These are phyloP conservation scores for Ceratobasidium papillatum DNA, from an alignment of 1,284 basidiomycete species.

Conservation along the genomic window DNA sequence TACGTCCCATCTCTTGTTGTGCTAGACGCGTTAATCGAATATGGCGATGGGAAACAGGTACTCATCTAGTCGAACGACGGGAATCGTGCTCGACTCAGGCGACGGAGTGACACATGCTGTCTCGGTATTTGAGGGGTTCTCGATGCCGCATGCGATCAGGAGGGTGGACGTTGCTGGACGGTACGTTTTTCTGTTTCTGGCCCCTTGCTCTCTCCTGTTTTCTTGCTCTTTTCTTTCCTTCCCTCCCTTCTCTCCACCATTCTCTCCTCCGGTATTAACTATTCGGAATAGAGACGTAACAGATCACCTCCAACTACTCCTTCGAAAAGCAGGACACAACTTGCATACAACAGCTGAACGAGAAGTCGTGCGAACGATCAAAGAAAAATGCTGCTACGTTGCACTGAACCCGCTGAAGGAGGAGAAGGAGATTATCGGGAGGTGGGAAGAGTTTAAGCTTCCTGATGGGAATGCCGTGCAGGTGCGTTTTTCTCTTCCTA, in stretches of 20 bases:
- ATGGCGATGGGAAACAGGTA: constrained; percentile 69
- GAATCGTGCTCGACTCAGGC: constrained; percentile 97
- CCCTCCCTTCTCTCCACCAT: neutral
- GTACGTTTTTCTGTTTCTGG: too few relatives aligned
- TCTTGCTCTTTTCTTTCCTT: neutral
- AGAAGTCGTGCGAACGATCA: constrained; percentile 96
- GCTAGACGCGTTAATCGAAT: neutral
- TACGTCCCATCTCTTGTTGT: constrained; percentile 61
- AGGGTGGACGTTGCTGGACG: constrained; percentile 95
- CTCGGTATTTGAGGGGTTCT: constrained; percentile 99
- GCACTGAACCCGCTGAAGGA: constrained; percentile 92
- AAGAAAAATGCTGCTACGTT: constrained; percentile 98
- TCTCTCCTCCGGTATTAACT: too few relatives aligned
- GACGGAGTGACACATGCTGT: constrained; percentile 99
- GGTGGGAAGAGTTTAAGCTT: constrained; percentile 89
- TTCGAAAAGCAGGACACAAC: constrained; percentile 95
- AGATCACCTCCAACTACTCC: constrained; percentile 91
- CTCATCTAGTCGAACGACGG: constrained; percentile 98
- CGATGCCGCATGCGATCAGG: constrained; percentile 97
- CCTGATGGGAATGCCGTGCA: constrained; percentile 96
- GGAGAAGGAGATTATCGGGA: constrained; percentile 84
- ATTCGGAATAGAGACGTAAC: constrained; percentile 83
- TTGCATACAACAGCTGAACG: constrained; percentile 97
- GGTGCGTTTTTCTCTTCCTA: constrained; percentile 61
- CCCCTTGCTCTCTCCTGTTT: too few relatives aligned